These are phyloP conservation scores for Coprinopsis cinerea DNA, from an alignment of 768 basidiomycete species.

Conservation along the genomic window DNA sequence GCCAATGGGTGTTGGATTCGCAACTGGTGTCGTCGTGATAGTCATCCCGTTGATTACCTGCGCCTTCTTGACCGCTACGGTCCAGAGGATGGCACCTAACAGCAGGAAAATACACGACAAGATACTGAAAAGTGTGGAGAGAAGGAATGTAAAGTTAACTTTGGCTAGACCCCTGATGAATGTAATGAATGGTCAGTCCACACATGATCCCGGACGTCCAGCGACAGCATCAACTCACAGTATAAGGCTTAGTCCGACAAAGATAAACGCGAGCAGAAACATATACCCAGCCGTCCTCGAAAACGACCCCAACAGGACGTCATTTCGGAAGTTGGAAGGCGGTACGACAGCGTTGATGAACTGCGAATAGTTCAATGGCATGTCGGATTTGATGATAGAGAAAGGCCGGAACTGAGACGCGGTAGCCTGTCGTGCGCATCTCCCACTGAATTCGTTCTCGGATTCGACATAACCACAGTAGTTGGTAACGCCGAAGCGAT, in stretches of 20 bases:
- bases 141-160: neutral
- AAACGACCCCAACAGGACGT: neutral
- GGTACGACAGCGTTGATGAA: neutral
- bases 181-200: neutral
- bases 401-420: neutral
- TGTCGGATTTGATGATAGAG: neutral
- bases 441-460: neutral
- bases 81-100: neutral
- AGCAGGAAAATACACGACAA: neutral
- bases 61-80: neutral
- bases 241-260: neutral
- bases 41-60: neutral
- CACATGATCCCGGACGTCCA: neutral
- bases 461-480: neutral
- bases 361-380: neutral
- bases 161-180: neutral
- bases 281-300: neutral
- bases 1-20: neutral
- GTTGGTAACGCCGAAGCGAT: neutral
- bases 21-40: neutral
- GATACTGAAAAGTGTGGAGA: neutral
- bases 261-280: neutral
- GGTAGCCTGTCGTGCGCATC: neutral
- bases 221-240: neutral
- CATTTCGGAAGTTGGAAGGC: neutral